A percentile compares a stretch with the other conserved stretches of the same genome.
phyloP scores from a whole-genome alignment of 2,329 filamentous ascomycete genomes.

The Cladosporium sp. region DNA sequence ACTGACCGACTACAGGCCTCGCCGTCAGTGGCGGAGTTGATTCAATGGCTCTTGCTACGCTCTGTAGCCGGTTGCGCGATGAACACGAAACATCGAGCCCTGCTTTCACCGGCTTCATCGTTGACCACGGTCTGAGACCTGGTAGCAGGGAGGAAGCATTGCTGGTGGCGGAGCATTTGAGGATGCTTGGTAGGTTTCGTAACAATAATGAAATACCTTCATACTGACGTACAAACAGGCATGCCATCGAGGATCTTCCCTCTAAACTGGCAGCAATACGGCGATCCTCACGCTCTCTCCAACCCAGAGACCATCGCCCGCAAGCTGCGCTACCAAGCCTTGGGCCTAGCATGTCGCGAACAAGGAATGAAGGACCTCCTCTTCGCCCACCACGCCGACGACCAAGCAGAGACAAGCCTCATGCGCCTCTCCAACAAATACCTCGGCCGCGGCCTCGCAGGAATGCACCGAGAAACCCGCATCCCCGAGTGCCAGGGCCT shows the following conservation, averaged over 20 bases:
- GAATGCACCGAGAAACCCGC: slow-evolving; percentile 17
- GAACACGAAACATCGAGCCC: slow-evolving; percentile 1
- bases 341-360: slow-evolving; percentile 57
- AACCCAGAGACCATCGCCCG: slow-evolving; percentile 76
- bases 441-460: slow-evolving; percentile 56
- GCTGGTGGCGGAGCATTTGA: slow-evolving; percentile 37
- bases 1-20: slow-evolving; percentile 43
- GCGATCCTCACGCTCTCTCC: slow-evolving; percentile 41
- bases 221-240: neutral
- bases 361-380: slow-evolving; percentile 56
- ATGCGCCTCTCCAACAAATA: slow-evolving; percentile 68
- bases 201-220: neutral
- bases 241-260: slow-evolving; percentile 22
- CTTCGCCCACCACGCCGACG: slow-evolving; percentile 81
- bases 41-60: slow-evolving; percentile 87
- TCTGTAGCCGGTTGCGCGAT: slow-evolving; percentile 45
- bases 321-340: slow-evolving; percentile 61
- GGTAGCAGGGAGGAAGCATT: slow-evolving; percentile 51
- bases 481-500: slow-evolving; percentile 83
- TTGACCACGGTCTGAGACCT: slow-evolving; percentile 54
- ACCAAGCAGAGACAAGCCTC: slow-evolving; percentile 84
- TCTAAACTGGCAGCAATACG: slow-evolving; percentile 34
- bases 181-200: slow-evolving; percentile 16
- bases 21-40: slow-evolving; percentile 91
- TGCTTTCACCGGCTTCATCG: slow-evolving; percentile 49